Base-by-base conservation (phyloP, 768 basidiomycete species). In the Lactarius vividus region DNA sequence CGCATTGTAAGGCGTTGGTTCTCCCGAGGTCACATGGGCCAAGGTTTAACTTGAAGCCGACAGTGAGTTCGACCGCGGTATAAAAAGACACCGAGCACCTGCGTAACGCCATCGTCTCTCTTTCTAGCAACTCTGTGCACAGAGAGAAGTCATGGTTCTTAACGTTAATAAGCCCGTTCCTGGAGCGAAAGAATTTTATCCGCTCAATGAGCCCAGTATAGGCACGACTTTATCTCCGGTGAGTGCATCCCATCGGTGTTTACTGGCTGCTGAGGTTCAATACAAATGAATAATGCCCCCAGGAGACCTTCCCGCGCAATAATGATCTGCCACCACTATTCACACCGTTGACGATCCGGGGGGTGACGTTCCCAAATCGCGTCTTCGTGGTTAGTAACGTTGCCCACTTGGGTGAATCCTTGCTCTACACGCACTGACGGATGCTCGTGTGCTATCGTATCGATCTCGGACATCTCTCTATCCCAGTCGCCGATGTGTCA, bases 401-500 rank as follows among this genome's bases (percentile, higher is more conserved):
- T 29, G 7, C 46, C 23, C 23, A 10, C n/a, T 15, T 49, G 46
- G 26, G 49, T 26, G 23, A n/a, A 26, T 52, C 13, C 5, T 26
- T 26, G 23, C 26, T 16, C 49, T 52, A 11, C 23, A 39, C 1
- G 8, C 39, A 31, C 13, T 23, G 16, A 31, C 31, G 8, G 18
- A 13, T 37, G 8, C 54, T 2, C 15, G 13, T 13, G 6, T 15
- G 15, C 11, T 20, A n/a, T 57, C 55, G 49, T 31, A 18, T 33
- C 28, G 16, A 15, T 64, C 23, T 53, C 18, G 37, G 35, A 37
- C 37, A 4, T 15, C 37, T 60, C 49, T 6, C 60, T 33, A 59
- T 53, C 56, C 10, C 67, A 87, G 87, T 78, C 89, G 13, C 89
- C 89, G 2, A 92, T 93, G 91, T 93, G 92, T 74, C 87, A 88